Evolutionary conservation across 2,329 filamentous ascomycete genomes (phyloP), one percentile per base, ranked within the genome.

Genomic region (Ophiostoma pallidulum): DNA sequence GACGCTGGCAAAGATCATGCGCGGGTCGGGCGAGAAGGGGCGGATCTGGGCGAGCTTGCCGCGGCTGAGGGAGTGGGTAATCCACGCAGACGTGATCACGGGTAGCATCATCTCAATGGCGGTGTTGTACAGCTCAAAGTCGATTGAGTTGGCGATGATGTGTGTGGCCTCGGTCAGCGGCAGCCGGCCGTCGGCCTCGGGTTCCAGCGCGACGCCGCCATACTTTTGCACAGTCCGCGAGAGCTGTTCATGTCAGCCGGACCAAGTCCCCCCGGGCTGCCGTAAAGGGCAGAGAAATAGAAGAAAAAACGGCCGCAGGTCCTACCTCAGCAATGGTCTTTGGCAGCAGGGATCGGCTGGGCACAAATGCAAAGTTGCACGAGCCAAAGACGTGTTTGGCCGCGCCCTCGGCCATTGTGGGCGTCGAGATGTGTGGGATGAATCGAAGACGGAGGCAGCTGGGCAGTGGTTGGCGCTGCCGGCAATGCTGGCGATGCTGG

Each of bases 1-100:
- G 36, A 97, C 84, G 56, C 88, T 82, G 44, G 85, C 86, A 66
- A 98, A 86, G 62, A 96, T 92, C 61, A 95, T 80, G 50, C 84
- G 78, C 2, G 91, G 90, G 58, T 98, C 92, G 1, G 92, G 92
- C 39, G 84, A 96, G 63, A 84, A 94, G 14, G 88, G 85, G 35
- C 91, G 80, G 9, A 90, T 78, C 56, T 87, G 88, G 29, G 82
- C 82, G 46, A 84, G 73, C 61, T 84, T 90, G 49, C 72, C 72
- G 57, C 82, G 84, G 19, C 72, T 64, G 2, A 95, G 64, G 4
- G 85, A 92, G 20, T 73, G 72, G 4, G 77, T 73, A 40, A 96
- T 77, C 91, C 92, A 98, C 48, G 77, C 70, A 4, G 86, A 80
- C 54, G 81, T 90, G 24, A 97, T 82, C 1, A 97, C 85, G 10